Evolutionary conservation across 1,139 yeast genomes (phyloP), one percentile per base, ranked within the genome.

Genomic region (Ogataea hybrid): DNA sequence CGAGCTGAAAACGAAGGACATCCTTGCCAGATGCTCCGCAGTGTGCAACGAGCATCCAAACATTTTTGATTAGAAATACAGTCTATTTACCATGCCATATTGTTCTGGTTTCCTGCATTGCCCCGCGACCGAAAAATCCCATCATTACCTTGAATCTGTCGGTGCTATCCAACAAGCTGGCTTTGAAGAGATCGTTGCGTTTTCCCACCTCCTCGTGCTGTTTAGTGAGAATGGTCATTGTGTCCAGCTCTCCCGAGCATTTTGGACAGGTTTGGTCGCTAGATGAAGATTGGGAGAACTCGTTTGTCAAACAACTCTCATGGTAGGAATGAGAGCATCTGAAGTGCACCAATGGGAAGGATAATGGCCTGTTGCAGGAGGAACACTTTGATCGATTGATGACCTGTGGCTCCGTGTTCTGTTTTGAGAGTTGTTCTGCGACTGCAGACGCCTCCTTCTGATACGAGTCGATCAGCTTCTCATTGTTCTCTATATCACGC

Each of bases 321-420:
- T 92, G 98, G 58, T 79, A 89, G 3, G 95, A 81, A 57, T 92
- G 98, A 41, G 76, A 76, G 65, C 98, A 92, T 48, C 81, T 79
- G 68, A 90, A 94, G 56, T 87, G 95, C 1, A 86, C 76, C 7
- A 84, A 75, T 0, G 97, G 97, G 41, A 83, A 72, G 46, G 88
- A 95, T 25, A 92, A 66, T 20, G 78, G 72, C 39, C 76, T 69
- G 12, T 77, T 70, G 59, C 98, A 94, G 6, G 81, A 73, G 15
- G 81, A 70, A 61, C 98, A 94, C 37, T 71, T 73, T 18, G 82
- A 73, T 49, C 82, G 79, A 55, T 85, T 90, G 2, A 89, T 70
- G 6, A 81, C 71, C 28, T 78, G 73, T 2, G 90, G 81, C 34
- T 78, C 77, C 2, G 70, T 58, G 4, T 69, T 55, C 32, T 85